Percentiles rank a stretch among this genome's conserved stretches.
phyloP scores from a whole-genome alignment of 2,329 filamentous ascomycete genomes.

The Helotiales sp. region DNA sequence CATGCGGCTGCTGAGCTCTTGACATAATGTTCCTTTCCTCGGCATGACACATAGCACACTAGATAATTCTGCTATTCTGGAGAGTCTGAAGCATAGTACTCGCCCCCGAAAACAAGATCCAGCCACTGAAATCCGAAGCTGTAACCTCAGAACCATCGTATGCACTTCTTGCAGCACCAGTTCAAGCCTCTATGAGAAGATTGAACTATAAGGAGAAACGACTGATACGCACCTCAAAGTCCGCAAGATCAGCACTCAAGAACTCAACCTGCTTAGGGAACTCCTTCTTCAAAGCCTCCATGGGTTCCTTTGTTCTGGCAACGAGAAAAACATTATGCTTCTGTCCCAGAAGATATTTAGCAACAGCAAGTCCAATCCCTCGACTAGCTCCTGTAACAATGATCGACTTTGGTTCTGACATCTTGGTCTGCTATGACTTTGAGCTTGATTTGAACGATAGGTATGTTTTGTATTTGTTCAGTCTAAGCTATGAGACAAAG shows the following conservation, averaged over 20 bases:
- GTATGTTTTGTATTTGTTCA: neutral
- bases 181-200: neutral
- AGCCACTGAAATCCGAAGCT: neutral
- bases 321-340: slow-evolving; percentile 61
- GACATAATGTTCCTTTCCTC: too few species aligned
- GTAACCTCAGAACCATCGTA: neutral
- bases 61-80: too few species aligned
- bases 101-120: neutral
- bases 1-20: too few species aligned
- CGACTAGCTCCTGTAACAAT: slow-evolving; percentile 68
- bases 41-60: too few species aligned
- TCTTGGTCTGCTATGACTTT: neutral
- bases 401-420: slow-evolving; percentile 54
- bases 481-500: neutral
- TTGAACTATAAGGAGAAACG: neutral
- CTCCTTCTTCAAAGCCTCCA: slow-evolving; percentile 52
- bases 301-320: slow-evolving; percentile 50
- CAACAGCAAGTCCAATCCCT: slow-evolving; percentile 59
- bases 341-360: slow-evolving; percentile 50
- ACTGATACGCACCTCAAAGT: slow-evolving; percentile 45
- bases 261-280: slow-evolving; percentile 55
- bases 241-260: slow-evolving; percentile 55
- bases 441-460: neutral
- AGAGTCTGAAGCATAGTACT: neutral
- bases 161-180: too few species aligned